phyloP scores from a whole-genome alignment of 2,329 filamentous ascomycete species.

The Pseudogymnoascus sp. region DNA sequence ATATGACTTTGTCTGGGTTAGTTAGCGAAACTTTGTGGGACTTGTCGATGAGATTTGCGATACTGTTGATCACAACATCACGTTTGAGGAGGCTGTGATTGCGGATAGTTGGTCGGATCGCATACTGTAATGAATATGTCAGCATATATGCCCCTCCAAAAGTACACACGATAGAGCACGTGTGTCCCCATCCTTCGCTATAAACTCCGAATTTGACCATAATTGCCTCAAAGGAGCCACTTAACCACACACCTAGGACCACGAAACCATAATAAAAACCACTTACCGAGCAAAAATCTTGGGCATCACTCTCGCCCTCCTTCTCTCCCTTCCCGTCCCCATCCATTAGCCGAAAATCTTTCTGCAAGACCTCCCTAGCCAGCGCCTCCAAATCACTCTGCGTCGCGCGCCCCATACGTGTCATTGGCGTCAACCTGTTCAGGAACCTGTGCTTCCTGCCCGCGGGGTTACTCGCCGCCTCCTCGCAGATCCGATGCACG shows the following conservation, averaged over 20 bases:
- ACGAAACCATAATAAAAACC: neutral
- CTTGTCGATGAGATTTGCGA: slow-evolving; percentile 49
- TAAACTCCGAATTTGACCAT: neutral
- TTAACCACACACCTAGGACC: neutral
- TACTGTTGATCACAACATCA: slow-evolving; percentile 55
- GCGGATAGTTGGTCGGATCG: slow-evolving; percentile 71
- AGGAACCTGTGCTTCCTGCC: slow-evolving; percentile 47
- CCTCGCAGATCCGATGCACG: slow-evolving; percentile 45
- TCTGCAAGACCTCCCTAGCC: slow-evolving; percentile 51
- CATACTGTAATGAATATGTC: slow-evolving; percentile 48
- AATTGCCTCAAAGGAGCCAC: neutral
- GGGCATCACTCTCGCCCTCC: slow-evolving; percentile 13
- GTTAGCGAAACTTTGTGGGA: slow-evolving; percentile 70
- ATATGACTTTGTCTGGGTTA: slow-evolving; percentile 67
- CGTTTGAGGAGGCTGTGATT: slow-evolving; percentile 63
- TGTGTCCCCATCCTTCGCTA: neutral
- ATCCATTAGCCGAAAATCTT: slow-evolving; percentile 48
- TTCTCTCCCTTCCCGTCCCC: slow-evolving; percentile 17
- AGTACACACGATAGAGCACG: neutral
- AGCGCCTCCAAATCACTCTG: slow-evolving; percentile 59
- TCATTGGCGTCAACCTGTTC: slow-evolving; percentile 50
- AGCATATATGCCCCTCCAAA: neutral
- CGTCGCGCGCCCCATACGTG: slow-evolving; percentile 53
- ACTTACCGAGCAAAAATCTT: slow-evolving; percentile 15
- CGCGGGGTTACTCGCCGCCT: slow-evolving; percentile 37